Evolutionary conservation across 108 stramenopile genomes (phyloP).

Genomic region (Pseudonitzschia multiseries): DNA sequence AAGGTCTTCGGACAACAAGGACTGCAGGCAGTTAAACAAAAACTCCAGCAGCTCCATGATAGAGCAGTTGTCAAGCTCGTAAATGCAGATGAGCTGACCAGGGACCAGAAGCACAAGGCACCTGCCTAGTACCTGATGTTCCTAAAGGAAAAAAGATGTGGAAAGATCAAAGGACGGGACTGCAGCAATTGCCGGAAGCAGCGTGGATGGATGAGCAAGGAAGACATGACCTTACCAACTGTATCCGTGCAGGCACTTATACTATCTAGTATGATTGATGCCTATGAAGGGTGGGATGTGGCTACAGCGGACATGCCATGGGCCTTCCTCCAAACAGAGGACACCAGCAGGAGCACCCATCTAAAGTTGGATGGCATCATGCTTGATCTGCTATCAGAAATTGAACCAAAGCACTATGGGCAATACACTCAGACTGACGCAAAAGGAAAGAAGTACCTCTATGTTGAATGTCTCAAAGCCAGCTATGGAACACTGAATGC

Average conservation of each 20-base stretch:
- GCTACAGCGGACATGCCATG: constrained; percentile 38
- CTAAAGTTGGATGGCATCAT: constrained; percentile 23
- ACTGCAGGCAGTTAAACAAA: constrained; percentile 27
- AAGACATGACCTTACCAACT: too few species aligned
- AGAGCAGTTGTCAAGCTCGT: constrained; percentile 33
- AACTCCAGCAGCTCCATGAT: constrained; percentile 49
- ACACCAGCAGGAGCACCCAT: neutral
- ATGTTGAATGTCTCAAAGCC: constrained; percentile 33
- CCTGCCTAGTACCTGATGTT: constrained; percentile 36
- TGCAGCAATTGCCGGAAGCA: too few species aligned
- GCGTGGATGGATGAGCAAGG: too few species aligned
- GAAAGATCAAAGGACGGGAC: too few species aligned
- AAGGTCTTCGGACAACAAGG: constrained; percentile 37
- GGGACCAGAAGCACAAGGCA: constrained; percentile 14
- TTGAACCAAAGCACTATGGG: constrained; percentile 32
- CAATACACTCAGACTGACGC: constrained; percentile 15
- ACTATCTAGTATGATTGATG: constrained; percentile 41
- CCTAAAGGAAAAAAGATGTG: constrained; percentile 9
- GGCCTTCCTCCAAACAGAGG: constrained; percentile 45
- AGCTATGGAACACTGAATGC: constrained; percentile 36
- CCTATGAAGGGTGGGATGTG: constrained; percentile 41
- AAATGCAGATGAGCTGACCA: constrained; percentile 16
- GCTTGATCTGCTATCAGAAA: constrained; percentile 33
- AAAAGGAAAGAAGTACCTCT: constrained; percentile 28
- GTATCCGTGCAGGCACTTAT: constrained; percentile 25